Conservation (phyloP, 2,329 filamentous ascomycete species). For the Diaporthe eres region DNA sequence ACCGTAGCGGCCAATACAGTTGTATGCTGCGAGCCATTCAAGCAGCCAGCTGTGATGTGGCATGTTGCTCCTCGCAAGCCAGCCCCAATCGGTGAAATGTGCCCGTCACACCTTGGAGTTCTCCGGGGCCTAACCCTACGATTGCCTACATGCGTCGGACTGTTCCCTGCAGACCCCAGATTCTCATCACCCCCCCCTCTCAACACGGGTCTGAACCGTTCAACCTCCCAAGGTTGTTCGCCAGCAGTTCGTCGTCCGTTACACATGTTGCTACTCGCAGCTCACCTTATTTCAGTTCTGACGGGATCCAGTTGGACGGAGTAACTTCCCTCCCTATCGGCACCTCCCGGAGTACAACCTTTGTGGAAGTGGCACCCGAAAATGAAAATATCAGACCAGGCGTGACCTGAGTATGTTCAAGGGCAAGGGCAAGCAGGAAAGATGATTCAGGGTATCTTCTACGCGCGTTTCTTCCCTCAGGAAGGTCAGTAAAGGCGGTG, state of each 20-base stretch:
- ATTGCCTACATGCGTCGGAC: background rate
- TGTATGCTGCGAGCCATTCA: background rate
- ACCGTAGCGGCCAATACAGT: background rate
- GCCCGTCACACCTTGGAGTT: no score
- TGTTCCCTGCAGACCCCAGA: conserved; percentile 1
- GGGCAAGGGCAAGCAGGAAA: conserved; percentile 33
- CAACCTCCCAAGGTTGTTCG: background rate
- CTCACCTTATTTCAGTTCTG: background rate
- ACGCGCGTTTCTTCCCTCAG: conserved; percentile 76
- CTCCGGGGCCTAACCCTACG: background rate
- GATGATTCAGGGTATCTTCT: conserved; percentile 81
- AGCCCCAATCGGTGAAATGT: no score
- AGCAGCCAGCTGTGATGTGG: background rate
- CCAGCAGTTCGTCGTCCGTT: background rate
- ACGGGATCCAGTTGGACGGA: background rate
- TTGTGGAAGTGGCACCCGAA: background rate
- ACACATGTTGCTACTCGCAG: background rate
- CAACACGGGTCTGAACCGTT: background rate
- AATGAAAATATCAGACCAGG: background rate
- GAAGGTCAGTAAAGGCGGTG: conserved; percentile 64
- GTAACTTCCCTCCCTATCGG: no score
- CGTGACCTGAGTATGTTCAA: conserved; percentile 24
- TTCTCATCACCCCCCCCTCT: background rate
- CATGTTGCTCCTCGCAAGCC: background rate
- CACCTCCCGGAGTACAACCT: background rate